Evolutionary conservation across 805 yeast species (phyloP), one percentile per base, ranked within the genome.

Genomic region (Myxozyma geophila): DNA sequence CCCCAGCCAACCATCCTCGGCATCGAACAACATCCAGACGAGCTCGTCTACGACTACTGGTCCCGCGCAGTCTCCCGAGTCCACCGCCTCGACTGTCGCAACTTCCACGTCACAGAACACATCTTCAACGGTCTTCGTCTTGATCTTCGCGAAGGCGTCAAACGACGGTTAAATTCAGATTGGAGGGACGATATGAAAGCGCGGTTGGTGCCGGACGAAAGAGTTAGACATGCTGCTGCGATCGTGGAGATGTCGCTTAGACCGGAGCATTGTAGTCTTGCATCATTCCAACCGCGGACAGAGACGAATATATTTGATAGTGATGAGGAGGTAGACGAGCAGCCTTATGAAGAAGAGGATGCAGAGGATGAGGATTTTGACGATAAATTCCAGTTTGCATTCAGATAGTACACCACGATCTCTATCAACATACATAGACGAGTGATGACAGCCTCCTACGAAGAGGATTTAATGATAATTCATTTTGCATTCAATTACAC

Each of bases 241-340:
- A 53, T 53, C 13, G 57, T 53, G 17, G 57, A 53, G 44, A 53
- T 36, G 28, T 53, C 57, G 21, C 39, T 53, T 10, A 9, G 40
- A 23, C 57, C 57, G 36, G 57, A 40, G 33, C 21, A 53, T 23
- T 53, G 57, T n/a, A 53, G 57, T 53, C 21, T 53, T 21, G 37
- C 33, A 1, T 8, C 44, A 13, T 39, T 53, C 15, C 23, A 43
- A n/a, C 57, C 57, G 3, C 28, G 57, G 23, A 36, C 17, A 19
- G 57, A 53, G 13, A 53, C 40, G 55, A 46, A 52, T 52, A 19
- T 52, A 19, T 52, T 52, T 19, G 55, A 52, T 19, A 40, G 57
- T 23, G 57, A 53, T 7, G 48, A 53, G 7, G 57, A 53, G n/a
- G 50, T 19, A 3, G 35, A 46, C 35, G 17, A 15, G 17, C 23